Base-by-base conservation (phyloP, 176 grass and related monocot species). In the Triticum monococcum region DNA sequence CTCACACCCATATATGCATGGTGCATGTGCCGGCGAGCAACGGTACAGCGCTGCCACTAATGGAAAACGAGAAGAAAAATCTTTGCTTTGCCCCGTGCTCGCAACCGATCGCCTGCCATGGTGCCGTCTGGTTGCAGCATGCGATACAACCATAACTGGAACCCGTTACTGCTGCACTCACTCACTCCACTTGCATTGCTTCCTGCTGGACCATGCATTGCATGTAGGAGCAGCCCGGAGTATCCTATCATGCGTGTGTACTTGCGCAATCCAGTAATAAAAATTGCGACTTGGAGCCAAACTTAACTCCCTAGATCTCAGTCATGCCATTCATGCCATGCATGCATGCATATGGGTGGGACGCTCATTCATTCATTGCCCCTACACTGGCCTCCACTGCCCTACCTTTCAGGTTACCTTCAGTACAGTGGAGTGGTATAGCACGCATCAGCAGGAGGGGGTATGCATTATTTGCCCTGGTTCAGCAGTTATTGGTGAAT, bases 181-280 rank as follows among this genome's bases (percentile, higher is more conserved):
- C 78, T 23, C 40, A 0, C 1, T 46, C 9, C 12, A 54, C 50
- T 54, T 18, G 50, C n/a, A 32, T 77, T 68, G 73, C 61, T 18
- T 35, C 18, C 5, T 9, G 69, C 17, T 64, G 78, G 69, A 33
- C 40, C 78, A 81, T 80, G 62, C 50, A 17, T 4, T 61, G 23
- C 9, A 26, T 26, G 1, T 25, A 11, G 2, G 23, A 3, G 38
- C 9, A 40, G 38, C 38, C 38, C 9, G 24, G 60, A 9, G 2
- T 24, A 52, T 18, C 56, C 63, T 54, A 37, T 78, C 8, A 4
- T 78, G 18, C 7, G 20, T 48, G 35, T 57, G 71, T 86, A 86
- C 83, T 88, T 84, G 81, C 74, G 12, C 74, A 22, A 52, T 79
- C 81, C 81, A 69, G 80, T 70, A 79, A 52, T 60, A 62, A 78